Evolutionary conservation across 257 asterid genomes (phyloP).

Genomic region (Plantago elongata): DNA sequence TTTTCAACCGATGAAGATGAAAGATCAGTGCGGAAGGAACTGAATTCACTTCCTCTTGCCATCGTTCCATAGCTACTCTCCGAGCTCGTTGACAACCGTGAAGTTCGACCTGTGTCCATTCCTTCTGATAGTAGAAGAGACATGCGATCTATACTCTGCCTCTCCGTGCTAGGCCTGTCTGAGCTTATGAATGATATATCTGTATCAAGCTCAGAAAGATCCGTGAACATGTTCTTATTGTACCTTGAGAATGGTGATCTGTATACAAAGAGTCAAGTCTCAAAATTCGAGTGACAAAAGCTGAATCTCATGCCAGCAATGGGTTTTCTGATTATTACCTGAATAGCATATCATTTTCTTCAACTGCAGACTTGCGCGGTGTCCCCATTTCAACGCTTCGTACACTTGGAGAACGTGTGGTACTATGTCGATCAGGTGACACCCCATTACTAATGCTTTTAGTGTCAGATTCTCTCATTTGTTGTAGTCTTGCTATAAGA

Average conservation of each 20-base stretch:
- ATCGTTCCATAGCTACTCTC: conserved; percentile 50
- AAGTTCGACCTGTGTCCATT: conserved; percentile 35
- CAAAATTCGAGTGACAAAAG: neutral
- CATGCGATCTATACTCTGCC: conserved; percentile 35
- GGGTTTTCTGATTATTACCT: conserved; percentile 23
- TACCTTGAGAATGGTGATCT: conserved; percentile 42
- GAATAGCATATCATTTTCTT: conserved; percentile 27
- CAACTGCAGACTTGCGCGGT: conserved; percentile 27
- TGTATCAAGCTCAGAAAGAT: conserved; percentile 36
- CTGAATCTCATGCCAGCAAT: neutral
- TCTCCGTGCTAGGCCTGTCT: conserved; percentile 52
- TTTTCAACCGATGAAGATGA: conserved; percentile 65
- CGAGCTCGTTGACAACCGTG: conserved; percentile 57
- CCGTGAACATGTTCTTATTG: conserved; percentile 30
- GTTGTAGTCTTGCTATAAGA: conserved; percentile 34
- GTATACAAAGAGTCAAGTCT: conserved; percentile 1
- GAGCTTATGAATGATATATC: conserved; percentile 67
- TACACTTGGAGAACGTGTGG: conserved; percentile 24
- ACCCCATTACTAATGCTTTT: neutral
- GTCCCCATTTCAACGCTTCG: conserved; percentile 38
- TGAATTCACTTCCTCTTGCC: conserved; percentile 37
- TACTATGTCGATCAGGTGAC: conserved; percentile 26
- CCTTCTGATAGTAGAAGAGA: conserved; percentile 26
- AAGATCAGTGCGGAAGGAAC: conserved; percentile 38
- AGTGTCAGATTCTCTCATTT: conserved; percentile 26